phyloP scores from a whole-genome alignment of 2,329 filamentous ascomycete genomes.

The Pleoardoris graminearum region DNA sequence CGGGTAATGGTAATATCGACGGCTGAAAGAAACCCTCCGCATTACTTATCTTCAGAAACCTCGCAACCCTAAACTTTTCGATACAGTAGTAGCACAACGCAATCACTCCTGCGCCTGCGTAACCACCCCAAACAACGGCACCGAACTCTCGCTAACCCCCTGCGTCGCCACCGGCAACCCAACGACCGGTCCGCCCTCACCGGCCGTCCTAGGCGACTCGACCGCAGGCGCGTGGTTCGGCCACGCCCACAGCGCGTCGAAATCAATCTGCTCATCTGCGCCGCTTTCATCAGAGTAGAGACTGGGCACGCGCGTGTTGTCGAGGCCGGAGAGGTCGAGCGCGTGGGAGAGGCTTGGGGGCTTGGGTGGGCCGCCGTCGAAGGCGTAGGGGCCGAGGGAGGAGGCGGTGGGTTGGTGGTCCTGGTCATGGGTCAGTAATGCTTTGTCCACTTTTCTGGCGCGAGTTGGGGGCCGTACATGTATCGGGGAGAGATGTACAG shows the following conservation, averaged over 20 bases:
- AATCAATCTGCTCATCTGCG: conserved; percentile 47
- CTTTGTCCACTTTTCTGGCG: too few relatives aligned
- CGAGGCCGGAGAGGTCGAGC: conserved; percentile 44
- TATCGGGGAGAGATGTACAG: conserved; percentile 36
- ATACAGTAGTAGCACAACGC: too few relatives aligned
- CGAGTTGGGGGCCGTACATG: too few relatives aligned
- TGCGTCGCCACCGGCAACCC: conserved; percentile 16
- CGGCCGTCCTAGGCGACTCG: conserved; percentile 28
- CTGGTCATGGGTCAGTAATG: conserved; percentile 10
- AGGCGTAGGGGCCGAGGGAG: conserved; percentile 5
- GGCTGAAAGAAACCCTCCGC: too few relatives aligned
- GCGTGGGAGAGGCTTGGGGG: conserved; percentile 39
- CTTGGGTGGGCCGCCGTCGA: conserved; percentile 16
- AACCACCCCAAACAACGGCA: conserved; percentile 42
- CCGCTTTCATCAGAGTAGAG: conserved; percentile 40
- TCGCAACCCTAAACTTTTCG: too few relatives aligned
- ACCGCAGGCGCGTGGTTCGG: conserved; percentile 41
- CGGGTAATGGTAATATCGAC: too few relatives aligned
- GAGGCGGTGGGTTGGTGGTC: conserved; percentile 20
- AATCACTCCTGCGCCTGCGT: conserved; percentile 10
- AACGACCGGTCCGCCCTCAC: conserved; percentile 15
- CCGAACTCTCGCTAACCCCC: conserved; percentile 34
- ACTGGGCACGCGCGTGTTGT: conserved; percentile 37
- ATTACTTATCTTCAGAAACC: too few relatives aligned
- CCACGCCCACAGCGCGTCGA: conserved; percentile 49